phyloP scores from a whole-genome alignment of 2,329 filamentous ascomycete species.

The Immersiporthe knoxdaviesiana region DNA sequence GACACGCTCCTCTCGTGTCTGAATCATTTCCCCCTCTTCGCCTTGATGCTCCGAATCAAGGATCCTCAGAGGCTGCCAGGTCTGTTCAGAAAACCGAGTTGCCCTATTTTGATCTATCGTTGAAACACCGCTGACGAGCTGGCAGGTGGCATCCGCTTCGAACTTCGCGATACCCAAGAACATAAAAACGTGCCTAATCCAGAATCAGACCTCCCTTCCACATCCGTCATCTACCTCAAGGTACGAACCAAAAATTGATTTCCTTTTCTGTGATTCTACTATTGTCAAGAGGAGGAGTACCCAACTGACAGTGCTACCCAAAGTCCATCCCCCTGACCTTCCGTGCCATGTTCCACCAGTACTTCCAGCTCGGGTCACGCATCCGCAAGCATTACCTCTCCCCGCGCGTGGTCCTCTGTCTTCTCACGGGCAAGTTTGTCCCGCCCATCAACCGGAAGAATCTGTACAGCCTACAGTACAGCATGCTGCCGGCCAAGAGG shows the following conservation, averaged over 20 bases:
- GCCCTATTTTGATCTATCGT: not conserved
- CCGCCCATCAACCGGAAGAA: conserved; percentile 94
- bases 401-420: conserved; percentile 82
- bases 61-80: conserved; percentile 88
- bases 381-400: conserved; percentile 96
- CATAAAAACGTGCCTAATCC: conserved; percentile 48
- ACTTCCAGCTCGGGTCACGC: conserved; percentile 90
- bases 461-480: conserved; percentile 95
- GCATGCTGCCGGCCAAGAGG: conserved; percentile 86
- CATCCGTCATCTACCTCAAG: conserved; percentile 85
- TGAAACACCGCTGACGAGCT: conserved; percentile 30
- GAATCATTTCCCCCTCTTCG: conserved; percentile 97
- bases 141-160: conserved; percentile 81
- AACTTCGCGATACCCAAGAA: conserved; percentile 75
- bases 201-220: conserved; percentile 56
- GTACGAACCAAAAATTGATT: conserved; percentile 48
- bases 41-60: conserved; percentile 92
- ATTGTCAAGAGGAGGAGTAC: conserved; percentile 18
- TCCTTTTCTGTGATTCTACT: not conserved
- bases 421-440: conserved; percentile 88
- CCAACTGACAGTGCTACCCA: conserved; percentile 16
- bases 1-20: conserved; percentile 91
- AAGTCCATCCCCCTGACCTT: conserved; percentile 91
- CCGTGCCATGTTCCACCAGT: conserved; percentile 94
- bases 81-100: conserved; percentile 39